Evolutionary conservation across 768 basidiomycete species (phyloP), one percentile per base, ranked within the genome.

Genomic region (Cyathus striatus): DNA sequence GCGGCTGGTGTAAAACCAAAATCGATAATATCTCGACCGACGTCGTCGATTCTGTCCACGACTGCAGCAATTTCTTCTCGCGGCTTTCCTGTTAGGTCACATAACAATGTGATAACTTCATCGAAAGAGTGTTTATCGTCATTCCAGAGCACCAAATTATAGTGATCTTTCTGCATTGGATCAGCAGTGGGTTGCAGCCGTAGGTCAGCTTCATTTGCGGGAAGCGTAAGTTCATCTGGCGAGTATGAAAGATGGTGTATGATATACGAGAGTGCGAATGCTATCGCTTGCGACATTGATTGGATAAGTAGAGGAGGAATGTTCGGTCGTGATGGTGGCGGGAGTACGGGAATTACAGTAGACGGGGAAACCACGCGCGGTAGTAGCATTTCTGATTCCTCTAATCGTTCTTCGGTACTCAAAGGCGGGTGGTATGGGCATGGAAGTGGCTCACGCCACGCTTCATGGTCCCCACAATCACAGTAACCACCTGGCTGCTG

Each of bases 91-190:
- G 73, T 72, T 54, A 74, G 61, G 35, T 86, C 86, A 44, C 73
- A 70, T 5, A 90, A 64, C 32, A 91, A 74, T 47, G 79, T 76
- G 48, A 85, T 84, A 42, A 96, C 83, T 55, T 98, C 92, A 40
- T 86, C 83, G 53, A 85, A 87, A 0, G 90, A 92, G 62, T 97
- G 96, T 53, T 94, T 95, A 62, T 99, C 96, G 61, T 96, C 94
- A 65, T 94, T 93, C 93, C 93, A 97, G 4, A 98, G 64, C 21
- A 95, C 71, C 44, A 97, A 73, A 34, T 86, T 83, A 52, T 83
- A 90, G 42, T 82, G 76, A 50, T 90, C 87, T 48, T 82, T 83
- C 68, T 76, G 75, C 74, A 85, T 79, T 7, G 87, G 86, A 50
- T 91, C 87, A 5, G 78, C 81, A 1, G 86, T 81, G 6, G 84